Evolutionary conservation across 1,284 basidiomycete species (phyloP), one percentile per base, ranked within the genome.

Genomic region (Leccinum pallidistipes): DNA sequence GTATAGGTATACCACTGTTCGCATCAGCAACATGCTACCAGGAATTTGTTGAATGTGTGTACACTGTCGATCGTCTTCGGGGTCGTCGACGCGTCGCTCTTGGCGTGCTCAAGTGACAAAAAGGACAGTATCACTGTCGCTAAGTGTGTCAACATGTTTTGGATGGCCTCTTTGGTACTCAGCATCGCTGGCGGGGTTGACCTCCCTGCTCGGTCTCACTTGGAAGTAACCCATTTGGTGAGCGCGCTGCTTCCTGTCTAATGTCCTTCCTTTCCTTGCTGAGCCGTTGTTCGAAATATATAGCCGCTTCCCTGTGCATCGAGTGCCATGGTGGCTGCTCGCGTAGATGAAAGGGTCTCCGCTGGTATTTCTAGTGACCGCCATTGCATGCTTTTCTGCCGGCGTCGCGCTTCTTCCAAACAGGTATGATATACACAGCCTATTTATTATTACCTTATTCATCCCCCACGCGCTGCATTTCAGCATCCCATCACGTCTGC

Each of bases 161-260:
- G 84, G 84, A 84, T 87, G 67, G 81, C 79, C 2, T 86, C 85
- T 0, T 67, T 86, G 58, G 76, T 87, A 2, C 82, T 87, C 69
- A 85, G 83, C 56, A 84, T 87, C 36, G 83, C 83, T 3, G 80
- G 81, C 16, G 83, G 85, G 1, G 81, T 27, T 27, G 7, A 7
- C 27, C 27, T 87, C 38, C 59, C 71, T 86, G 8, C 74, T 86
- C 0, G 83, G 82, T 27, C 69, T 86, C 27, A 81, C 82, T 2
- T 86, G 84, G 84, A 86, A 83, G 64, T 81, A 85, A 62, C 83
- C 85, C 4, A 82, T 82, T 73, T 86, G 84, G 85, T 86, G 69
- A 57, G 68, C 56, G 16, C 6, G 55, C 14, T 40, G 57, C 57
- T 57, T 47, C 56, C 12, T 24, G 49, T 24, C 18, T 59, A 52